Evolutionary conservation across 1,139 yeast genomes (phyloP), one percentile per base, ranked within the genome.

Genomic region (Yamadazyma oceani): DNA sequence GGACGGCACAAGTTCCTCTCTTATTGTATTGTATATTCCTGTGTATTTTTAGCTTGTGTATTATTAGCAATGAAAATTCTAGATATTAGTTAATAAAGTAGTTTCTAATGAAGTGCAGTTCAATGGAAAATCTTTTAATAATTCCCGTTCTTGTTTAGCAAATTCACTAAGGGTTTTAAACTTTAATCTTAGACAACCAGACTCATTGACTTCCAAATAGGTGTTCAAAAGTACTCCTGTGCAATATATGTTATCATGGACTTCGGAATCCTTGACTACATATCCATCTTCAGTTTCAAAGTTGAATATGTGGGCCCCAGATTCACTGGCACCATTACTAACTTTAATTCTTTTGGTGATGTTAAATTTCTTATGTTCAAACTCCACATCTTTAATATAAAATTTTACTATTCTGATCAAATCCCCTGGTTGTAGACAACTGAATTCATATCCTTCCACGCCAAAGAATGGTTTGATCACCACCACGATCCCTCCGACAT

Each of bases 401-500:
- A 68, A 63, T 37, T 52, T 53, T 16, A 65, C 52, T 9, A 67
- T 46, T 31, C 68, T 42, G 3, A 68, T 40, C 21, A 66, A 49
- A 44, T 67, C 73, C 1, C 74, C 74, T 5, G 58, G 53, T 34
- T 62, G 55, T 26, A 68, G 51, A 9, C 44, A 42, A 3, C 38
- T 38, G 41, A 64, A 62, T 34, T 65, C 69, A 32, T 41, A 39
- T 2, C 47, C 51, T 12, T 36, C 43, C 1, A 31, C 41, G 0
- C 65, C 66, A 25, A 50, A 47, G 35, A 57, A 66, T 7, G 64
- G 62, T 31, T 58, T 55, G 4, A 66, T 58, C 3, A 64, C 69
- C n/a, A 65, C 69, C 3, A 66, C 73, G 11, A 64, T 53, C 1
- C 58, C 62, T 2, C 74, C 74, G 6, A 64, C 49, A 1, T 45